Evolutionary conservation across 73 alveolate genomes (phyloP).

Genomic region (Loxodes magnus): DNA sequence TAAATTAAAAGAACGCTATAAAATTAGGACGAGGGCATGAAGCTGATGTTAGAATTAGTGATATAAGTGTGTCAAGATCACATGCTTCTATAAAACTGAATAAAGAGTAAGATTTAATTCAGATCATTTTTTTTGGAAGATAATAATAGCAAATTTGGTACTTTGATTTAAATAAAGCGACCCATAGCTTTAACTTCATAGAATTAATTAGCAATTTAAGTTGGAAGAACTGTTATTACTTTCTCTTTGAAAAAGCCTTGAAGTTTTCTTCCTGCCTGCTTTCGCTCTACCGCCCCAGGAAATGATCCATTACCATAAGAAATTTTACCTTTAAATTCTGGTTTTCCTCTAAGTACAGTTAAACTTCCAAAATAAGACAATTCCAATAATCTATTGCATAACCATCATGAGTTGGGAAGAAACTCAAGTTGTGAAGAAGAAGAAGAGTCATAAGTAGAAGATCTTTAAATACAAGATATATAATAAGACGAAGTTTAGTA

Average conservation of each 20-base stretch:
- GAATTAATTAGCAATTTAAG: background rate
- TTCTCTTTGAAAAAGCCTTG: conserved; percentile 6
- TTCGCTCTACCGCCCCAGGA: conserved; percentile 5
- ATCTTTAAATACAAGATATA: too few relatives aligned
- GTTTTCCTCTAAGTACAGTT: conserved; percentile 12
- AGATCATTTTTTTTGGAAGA: conserved; percentile 8
- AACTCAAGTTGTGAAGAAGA: conserved; percentile 1
- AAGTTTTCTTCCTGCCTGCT: conserved; percentile 9
- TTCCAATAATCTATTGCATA: background rate
- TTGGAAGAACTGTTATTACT: conserved; percentile 10
- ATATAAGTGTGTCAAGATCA: conserved; percentile 25
- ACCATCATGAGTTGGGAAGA: conserved; percentile 3
- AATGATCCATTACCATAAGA: too few relatives aligned
- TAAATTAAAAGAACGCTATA: conserved; percentile 4
- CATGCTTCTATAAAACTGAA: conserved; percentile 14
- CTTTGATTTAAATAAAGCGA: conserved; percentile 11
- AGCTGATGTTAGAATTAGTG: conserved; percentile 27
- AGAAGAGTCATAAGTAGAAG: too few relatives aligned
- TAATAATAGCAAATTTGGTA: conserved; percentile 15
- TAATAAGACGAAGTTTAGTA: too few relatives aligned
- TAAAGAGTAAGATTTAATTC: too few relatives aligned
- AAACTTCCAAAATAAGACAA: background rate
- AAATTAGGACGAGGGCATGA: conserved; percentile 35
- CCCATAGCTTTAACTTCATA: conserved; percentile 9
- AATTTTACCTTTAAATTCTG: conserved; percentile 13